Percentiles rank a stretch among this genome's conserved stretches.
These are phyloP conservation scores for Suillus ampliporus DNA, from an alignment of 768 basidiomycete species.

Conservation along the genomic window DNA sequence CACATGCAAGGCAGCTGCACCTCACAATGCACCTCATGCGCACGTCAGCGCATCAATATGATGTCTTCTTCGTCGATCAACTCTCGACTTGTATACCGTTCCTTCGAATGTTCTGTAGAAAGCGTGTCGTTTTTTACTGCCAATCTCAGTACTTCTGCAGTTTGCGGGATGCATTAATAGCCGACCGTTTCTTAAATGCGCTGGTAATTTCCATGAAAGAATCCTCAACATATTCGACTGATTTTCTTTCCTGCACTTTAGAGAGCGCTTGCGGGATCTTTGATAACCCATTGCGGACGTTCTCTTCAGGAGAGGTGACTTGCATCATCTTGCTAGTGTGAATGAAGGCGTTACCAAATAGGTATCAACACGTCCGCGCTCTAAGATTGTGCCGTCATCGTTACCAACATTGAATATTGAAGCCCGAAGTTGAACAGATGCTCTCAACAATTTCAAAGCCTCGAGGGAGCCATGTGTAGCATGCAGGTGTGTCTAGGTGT, in stretches of 20 bases:
- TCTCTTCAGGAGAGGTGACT: neutral
- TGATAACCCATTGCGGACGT: neutral
- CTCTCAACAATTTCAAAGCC: too few species aligned
- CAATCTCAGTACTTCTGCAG: conserved; percentile 46
- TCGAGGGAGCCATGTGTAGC: too few species aligned
- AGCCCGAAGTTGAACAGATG: too few species aligned
- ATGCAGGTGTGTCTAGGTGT: too few species aligned
- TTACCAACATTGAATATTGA: too few species aligned
- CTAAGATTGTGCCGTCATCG: too few species aligned
- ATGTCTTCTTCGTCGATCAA: conserved; percentile 95
- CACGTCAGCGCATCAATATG: conserved; percentile 53
- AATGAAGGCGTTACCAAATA: conserved; percentile 21
- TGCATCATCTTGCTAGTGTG: conserved; percentile 11
- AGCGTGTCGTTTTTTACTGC: conserved; percentile 95
- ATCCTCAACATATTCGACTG: conserved; percentile 69
- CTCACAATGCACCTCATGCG: conserved; percentile 70
- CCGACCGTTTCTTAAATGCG: conserved; percentile 78
- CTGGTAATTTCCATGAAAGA: conserved; percentile 68
- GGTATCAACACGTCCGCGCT: conserved; percentile 19
- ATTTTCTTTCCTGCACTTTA: conserved; percentile 63
- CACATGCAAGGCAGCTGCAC: conserved; percentile 88
- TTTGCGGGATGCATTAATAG: conserved; percentile 14
- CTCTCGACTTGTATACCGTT: conserved; percentile 93
- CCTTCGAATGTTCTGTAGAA: conserved; percentile 65
- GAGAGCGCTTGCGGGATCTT: conserved; percentile 43